Evolutionary conservation across 2,329 filamentous ascomycete species (phyloP).

Genomic region (Grosmannia huntii): DNA sequence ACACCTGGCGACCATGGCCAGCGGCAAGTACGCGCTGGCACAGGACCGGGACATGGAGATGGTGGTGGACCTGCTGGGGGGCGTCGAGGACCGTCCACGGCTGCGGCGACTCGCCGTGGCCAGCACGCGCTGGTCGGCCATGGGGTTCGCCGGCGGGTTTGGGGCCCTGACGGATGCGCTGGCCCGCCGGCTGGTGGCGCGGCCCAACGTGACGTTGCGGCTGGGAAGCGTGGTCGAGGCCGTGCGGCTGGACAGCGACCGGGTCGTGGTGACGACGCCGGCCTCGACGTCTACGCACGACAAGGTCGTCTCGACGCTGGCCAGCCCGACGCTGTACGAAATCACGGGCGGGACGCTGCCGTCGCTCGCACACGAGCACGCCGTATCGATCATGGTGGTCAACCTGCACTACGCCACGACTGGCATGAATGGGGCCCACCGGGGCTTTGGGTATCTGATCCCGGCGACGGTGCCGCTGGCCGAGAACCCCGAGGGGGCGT

Average conservation of each 20-base stretch:
- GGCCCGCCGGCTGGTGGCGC: constrained; percentile 32
- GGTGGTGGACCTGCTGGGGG: constrained; percentile 8
- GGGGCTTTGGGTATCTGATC: constrained; percentile 86
- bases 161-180: constrained; percentile 45
- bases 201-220: constrained; percentile 48
- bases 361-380: constrained; percentile 39
- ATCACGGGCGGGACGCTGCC: constrained; percentile 30
- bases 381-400: constrained; percentile 80
- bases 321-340: constrained; percentile 23
- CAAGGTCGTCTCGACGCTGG: constrained; percentile 54
- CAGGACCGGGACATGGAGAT: constrained; percentile 4
- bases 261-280: constrained; percentile 5
- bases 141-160: constrained; percentile 48
- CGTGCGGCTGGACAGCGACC: constrained; percentile 18
- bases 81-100: constrained; percentile 1
- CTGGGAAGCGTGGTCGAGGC: constrained; percentile 32
- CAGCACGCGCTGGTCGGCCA: constrained; percentile 21
- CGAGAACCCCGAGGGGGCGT: constrained; percentile 24
- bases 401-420: constrained; percentile 71
- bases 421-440: constrained; percentile 43
- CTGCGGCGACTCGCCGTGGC: constrained; percentile 17
- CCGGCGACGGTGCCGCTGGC: constrained; percentile 42
- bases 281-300: constrained; percentile 24
- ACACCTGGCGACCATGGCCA: neutral
- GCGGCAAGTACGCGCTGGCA: neutral